Evolutionary conservation across 2,329 filamentous ascomycete genomes (phyloP), one percentile per base, ranked within the genome.

Genomic region (Talaromyces sp.): DNA sequence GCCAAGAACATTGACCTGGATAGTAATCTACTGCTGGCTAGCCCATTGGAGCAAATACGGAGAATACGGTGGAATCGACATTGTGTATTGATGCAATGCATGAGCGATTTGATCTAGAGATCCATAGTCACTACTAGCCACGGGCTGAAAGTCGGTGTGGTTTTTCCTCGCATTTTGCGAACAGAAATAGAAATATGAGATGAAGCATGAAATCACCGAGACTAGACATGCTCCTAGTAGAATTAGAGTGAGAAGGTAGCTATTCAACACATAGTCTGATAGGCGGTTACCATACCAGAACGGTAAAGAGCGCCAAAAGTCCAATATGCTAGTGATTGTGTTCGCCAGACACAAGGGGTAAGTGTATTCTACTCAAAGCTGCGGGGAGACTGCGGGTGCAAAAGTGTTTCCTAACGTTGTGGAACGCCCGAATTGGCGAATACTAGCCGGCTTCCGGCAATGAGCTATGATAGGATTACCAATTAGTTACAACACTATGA

Each of bases 41-140:
- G 59, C 53, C 42, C 59, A 60, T 18, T 51, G 59, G n/a, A 56
- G 52, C 28, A 60, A 42, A 30, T 60, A 56, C 4, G 59, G 16
- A n/a, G 44, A 53, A 16, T 60, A 10, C 40, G 40, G n/a, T 42
- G 40, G 40, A 16, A 42, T 42, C 12, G 40, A 10, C 40, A 12
- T 16, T 5, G 12, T 18, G 6, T 42, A 42, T 12, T 42, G 40
- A 6, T 42, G 40, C 40, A 12, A 42, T 12, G 16, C 40, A 16
- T 42, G 40, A 12, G n/a, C n/a, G 12, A 16, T 42, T 42, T 42
- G 12, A 18, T 42, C 12, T 5, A 42, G 8, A 42, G 40, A 10
- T 42, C n/a, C 40, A n/a, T 42, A 1, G 14, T 42, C 40, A 42
- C 40, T n/a, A 18, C 40, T 42, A 3, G 40, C 40, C 14, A 42